Conservation (phyloP, 805 yeast species). For the Lachancea fermentati region DNA sequence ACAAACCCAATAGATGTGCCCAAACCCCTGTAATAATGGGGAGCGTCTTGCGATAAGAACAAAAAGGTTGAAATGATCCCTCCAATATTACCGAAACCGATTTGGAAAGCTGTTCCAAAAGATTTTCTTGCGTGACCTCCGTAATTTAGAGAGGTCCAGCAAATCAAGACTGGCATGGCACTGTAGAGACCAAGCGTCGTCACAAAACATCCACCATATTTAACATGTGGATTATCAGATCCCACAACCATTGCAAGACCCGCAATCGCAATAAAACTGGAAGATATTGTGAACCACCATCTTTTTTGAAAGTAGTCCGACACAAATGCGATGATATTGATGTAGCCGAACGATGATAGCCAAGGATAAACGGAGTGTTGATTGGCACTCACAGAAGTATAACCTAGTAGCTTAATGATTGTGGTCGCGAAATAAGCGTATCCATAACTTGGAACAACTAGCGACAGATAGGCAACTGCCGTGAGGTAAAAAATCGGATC, state of each 20-base stretch:
- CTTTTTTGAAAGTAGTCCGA: conserved; percentile 5
- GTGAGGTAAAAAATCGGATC: conserved; percentile 7
- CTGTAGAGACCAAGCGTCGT: conserved; percentile 4
- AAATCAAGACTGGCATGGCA: conserved; percentile 6
- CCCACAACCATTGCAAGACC: conserved; percentile 8
- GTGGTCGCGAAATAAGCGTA: conserved; percentile 6
- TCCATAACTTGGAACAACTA: conserved; percentile 5
- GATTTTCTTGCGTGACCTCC: conserved; percentile 5
- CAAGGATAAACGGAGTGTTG: conserved; percentile 6
- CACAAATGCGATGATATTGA: conserved; percentile 4
- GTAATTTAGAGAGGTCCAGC: conserved; percentile 3
- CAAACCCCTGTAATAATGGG: conserved; percentile 1
- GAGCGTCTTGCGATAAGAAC: conserved; percentile 3
- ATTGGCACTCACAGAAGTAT: conserved; percentile 5
- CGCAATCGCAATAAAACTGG: conserved; percentile 1
- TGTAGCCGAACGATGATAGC: conserved; percentile 5
- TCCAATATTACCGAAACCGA: conserved; percentile 8
- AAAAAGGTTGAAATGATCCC: conserved; percentile 5
- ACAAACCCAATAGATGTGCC: conserved; percentile 6
- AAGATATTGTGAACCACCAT: conserved; percentile 4
- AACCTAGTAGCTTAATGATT: conserved; percentile 4
- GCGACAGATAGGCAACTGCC: conserved; percentile 3
- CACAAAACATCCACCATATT: conserved; percentile 8
- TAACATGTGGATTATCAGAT: background rate
- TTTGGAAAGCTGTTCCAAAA: conserved; percentile 5